Base-by-base conservation (phyloP, 352 stramenopile species). In the Pelagophyceae sp. region DNA sequence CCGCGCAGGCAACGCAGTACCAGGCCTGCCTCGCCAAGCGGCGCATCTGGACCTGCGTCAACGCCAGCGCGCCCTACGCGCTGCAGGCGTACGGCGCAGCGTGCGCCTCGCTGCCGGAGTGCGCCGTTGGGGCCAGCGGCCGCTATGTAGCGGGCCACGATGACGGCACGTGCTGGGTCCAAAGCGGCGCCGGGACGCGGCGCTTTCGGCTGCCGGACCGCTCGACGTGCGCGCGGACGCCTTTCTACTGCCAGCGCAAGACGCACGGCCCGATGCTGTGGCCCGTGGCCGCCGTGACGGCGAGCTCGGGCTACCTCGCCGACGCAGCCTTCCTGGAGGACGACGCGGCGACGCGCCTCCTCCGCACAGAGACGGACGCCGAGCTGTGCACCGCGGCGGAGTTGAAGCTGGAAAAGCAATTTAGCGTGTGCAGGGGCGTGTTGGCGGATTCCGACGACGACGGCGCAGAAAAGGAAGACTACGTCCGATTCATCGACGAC, bases 21-120 rank as follows among this genome's bases (percentile, higher is more conserved):
- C 83, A 90, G 45, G 33, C 83, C 40, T 92, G 88, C 69, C 81
- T 92, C 35, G 82, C 85, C 72, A 77, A 82, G n/a, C 79, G 90
- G 45, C 81, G 76, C 29, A 84, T 88, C 70, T 80, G 72, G 40
- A 85, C 88, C 0, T 92, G 87, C 77, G 76, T 90, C 33, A 65
- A 74, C 38, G 38, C 17, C 1, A 38, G 35, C 2, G 29, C 15
- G 6, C 67, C 67, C 3, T 74, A 37, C 29, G 58, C 51, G 15
- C 19, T 32, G 35, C 23, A 60, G 15, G 33, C 38, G 2, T 54
- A 54, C 23, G 45, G 45, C 11, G 45, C 11, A 23, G 45, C 45
- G 11, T 54, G 45, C 45, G 45, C 11, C 11, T 11, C 45, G 11
- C 11, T 54, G 45, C 11, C 23, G 45, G 11, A 11, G 11, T 54